phyloP scores from a whole-genome alignment of 192 early-diverging fungal genomes.

The Podila verticillata region DNA sequence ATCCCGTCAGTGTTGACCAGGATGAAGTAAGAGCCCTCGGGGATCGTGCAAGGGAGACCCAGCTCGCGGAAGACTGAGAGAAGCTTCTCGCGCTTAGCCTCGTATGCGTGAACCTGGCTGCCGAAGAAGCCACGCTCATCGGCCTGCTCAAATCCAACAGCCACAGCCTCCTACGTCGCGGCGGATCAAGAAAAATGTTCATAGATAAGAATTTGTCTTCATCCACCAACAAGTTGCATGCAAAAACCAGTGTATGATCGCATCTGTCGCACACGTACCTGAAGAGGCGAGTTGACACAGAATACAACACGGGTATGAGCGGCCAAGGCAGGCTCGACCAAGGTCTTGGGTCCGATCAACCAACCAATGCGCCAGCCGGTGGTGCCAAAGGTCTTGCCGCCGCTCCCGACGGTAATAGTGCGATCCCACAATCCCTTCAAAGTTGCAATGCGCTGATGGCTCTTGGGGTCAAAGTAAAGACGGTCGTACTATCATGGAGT shows the following conservation, averaged over 20 bases:
- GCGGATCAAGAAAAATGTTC: neutral
- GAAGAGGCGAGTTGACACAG: conserved; percentile 88
- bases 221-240: neutral
- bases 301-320: conserved; percentile 94
- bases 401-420: conserved; percentile 92
- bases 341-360: conserved; percentile 78
- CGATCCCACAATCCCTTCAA: conserved; percentile 90
- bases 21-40: conserved; percentile 95
- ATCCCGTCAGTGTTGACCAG: conserved; percentile 83
- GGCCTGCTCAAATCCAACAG: conserved; percentile 76
- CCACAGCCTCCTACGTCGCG: conserved; percentile 67
- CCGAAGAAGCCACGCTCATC: conserved; percentile 70
- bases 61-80: conserved; percentile 69
- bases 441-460: conserved; percentile 81
- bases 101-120: conserved; percentile 74
- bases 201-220: neutral
- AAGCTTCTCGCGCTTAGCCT: conserved; percentile 78
- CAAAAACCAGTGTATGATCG: neutral
- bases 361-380: conserved; percentile 99
- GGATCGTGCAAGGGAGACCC: conserved; percentile 82
- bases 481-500: conserved; percentile 75
- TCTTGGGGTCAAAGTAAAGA: conserved; percentile 77
- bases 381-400: conserved; percentile 94
- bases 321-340: conserved; percentile 79
- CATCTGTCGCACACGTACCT: conserved; percentile 53